A percentile compares a stretch with the other conserved stretches of the same genome.
Conservation (phyloP, 345 rosid genomes). For the Syzygium aromaticum region DNA sequence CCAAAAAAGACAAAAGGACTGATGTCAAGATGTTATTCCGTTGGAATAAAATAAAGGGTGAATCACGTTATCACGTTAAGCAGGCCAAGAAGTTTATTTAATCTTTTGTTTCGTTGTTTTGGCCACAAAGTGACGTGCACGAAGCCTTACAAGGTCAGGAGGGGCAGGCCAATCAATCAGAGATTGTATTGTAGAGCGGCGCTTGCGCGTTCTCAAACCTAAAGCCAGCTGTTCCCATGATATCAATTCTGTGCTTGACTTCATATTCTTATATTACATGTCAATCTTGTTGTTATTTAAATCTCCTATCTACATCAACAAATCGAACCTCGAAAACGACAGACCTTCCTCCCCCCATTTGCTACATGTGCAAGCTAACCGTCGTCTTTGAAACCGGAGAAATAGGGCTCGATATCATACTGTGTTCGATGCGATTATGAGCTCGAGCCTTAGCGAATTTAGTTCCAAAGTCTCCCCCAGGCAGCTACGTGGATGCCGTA, state of each 20-base stretch:
- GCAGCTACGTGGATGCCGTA: not conserved
- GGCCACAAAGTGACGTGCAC: not conserved
- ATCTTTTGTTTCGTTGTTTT: too few relatives aligned
- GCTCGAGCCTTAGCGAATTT: not conserved
- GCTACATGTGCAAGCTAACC: too few relatives aligned
- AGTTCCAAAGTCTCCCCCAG: not conserved
- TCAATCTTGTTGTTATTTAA: not conserved
- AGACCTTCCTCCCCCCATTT: not conserved
- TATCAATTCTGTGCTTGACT: not conserved
- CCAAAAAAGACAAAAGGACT: not conserved
- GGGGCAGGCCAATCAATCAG: not conserved
- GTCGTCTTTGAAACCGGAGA: not conserved
- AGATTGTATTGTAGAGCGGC: not conserved
- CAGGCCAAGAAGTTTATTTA: accelerated
- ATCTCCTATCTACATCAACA: not conserved
- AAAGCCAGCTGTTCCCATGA: not conserved
- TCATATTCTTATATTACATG: not conserved
- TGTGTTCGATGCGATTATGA: not conserved
- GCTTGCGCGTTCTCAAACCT: not conserved
- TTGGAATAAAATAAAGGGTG: not conserved
- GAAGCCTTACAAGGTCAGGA: not conserved
- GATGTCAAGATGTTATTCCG: not conserved
- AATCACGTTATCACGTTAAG: not conserved
- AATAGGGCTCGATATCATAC: not conserved
- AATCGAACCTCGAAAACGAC: not conserved